Conservation (phyloP, 2,329 filamentous ascomycete species). For the Fusarium stilboides region DNA sequence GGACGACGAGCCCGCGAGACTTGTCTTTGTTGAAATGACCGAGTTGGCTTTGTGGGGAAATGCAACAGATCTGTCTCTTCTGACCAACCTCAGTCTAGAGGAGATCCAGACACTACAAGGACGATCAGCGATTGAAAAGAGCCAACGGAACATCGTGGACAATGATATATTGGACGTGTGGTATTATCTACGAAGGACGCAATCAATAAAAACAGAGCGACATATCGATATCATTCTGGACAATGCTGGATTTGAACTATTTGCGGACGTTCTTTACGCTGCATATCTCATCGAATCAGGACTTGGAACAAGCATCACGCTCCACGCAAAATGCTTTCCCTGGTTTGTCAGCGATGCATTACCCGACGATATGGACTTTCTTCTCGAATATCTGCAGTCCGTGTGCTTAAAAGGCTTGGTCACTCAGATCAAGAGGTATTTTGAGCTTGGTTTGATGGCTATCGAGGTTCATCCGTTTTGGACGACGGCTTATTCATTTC, state of each 20-base stretch:
- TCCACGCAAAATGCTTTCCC: slow-evolving; percentile 5
- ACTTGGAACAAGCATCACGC: slow-evolving; percentile 5
- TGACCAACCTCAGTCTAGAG: slow-evolving; percentile 7
- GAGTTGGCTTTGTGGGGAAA: slow-evolving; percentile 19
- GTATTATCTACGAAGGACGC: background rate
- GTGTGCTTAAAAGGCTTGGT: background rate
- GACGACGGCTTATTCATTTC: slow-evolving; percentile 11
- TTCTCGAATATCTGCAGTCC: background rate
- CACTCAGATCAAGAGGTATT: background rate
- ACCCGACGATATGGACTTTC: background rate
- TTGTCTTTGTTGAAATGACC: slow-evolving; percentile 2
- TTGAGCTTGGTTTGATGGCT: background rate
- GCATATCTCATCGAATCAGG: slow-evolving; percentile 17
- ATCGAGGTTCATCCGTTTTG: slow-evolving; percentile 18
- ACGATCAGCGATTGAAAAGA: background rate
- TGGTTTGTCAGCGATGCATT: slow-evolving; percentile 8
- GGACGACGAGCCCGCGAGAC: background rate
- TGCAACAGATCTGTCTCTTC: slow-evolving; percentile 14
- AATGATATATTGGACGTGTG: slow-evolving; percentile 5
- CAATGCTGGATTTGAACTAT: slow-evolving; percentile 19
- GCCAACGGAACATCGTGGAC: slow-evolving; percentile 6
- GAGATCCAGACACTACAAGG: slow-evolving; percentile 13
- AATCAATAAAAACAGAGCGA: background rate
- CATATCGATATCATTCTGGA: slow-evolving; percentile 17
- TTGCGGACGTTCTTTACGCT: slow-evolving; percentile 8